A percentile compares a stretch with the other conserved stretches of the same genome.
Conservation (phyloP, 306 rosid genomes). For the Inga oerstediana region DNA sequence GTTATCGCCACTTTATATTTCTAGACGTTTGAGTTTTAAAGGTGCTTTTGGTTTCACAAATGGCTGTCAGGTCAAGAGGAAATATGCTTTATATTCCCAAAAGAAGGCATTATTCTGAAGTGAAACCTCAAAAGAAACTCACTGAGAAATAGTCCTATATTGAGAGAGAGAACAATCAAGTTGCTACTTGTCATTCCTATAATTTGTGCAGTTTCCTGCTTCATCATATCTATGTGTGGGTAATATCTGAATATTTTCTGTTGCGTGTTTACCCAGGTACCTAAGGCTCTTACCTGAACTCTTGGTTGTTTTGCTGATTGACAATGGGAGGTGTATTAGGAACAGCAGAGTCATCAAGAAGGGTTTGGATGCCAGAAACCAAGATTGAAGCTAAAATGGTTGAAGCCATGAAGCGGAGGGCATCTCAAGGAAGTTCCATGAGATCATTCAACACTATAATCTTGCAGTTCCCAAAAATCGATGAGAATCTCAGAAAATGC, state of each 20-base stretch:
- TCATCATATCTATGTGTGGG: conserved; percentile 4
- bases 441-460: conserved; percentile 82
- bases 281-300: conserved; percentile 27
- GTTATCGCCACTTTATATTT: not conserved
- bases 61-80: not conserved
- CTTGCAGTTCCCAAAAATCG: conserved; percentile 93
- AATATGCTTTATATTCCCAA: not conserved
- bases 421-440: conserved; percentile 61
- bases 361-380: conserved; percentile 51
- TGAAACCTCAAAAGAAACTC: conserved; percentile 13
- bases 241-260: conserved; percentile 3
- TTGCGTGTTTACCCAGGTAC: conserved; percentile 25
- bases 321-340: conserved; percentile 74
- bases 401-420: conserved; percentile 73
- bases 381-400: conserved; percentile 85
- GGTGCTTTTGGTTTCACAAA: not conserved
- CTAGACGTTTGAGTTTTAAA: not conserved
- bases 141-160: not conserved
- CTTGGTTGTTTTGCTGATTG: conserved; percentile 30
- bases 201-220: conserved; percentile 2
- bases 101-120: not conserved
- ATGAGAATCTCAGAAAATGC: conserved; percentile 85
- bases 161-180: not conserved
- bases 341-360: conserved; percentile 48
- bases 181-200: conserved; percentile 6